These are phyloP conservation scores for Pythium sp. DNA, from an alignment of 352 stramenopile genomes.

Conservation along the genomic window DNA sequence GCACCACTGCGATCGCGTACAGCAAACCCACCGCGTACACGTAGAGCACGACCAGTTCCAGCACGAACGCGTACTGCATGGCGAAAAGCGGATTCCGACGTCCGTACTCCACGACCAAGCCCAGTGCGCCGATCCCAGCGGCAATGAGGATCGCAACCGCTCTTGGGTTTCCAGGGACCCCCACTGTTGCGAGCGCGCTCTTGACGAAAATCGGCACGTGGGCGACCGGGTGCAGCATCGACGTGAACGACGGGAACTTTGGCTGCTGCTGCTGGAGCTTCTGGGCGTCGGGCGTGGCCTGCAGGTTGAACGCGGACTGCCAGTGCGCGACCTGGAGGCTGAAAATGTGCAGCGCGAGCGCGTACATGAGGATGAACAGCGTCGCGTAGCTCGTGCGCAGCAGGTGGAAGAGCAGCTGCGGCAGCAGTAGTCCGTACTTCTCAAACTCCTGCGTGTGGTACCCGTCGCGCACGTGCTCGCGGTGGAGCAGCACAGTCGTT, in stretches of 20 bases:
- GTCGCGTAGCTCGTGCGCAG: slow-evolving; percentile 44
- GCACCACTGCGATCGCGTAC: slow-evolving; percentile 36
- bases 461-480: slow-evolving; percentile 42
- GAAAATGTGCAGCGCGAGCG: slow-evolving; percentile 62
- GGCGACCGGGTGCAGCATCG: slow-evolving; percentile 47
- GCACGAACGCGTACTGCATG: slow-evolving; percentile 16
- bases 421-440: slow-evolving; percentile 41
- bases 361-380: slow-evolving; percentile 63
- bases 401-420: slow-evolving; percentile 45
- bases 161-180: background rate
- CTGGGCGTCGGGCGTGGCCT: slow-evolving; percentile 18
- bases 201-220: slow-evolving; percentile 39
- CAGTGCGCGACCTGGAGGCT: slow-evolving; percentile 59
- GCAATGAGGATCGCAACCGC: slow-evolving; percentile 2
- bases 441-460: slow-evolving; percentile 52
- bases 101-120: slow-evolving; percentile 10
- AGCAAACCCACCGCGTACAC: slow-evolving; percentile 52
- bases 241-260: slow-evolving; percentile 54
- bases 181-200: background rate
- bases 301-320: slow-evolving; percentile 62
- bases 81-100: slow-evolving; percentile 14
- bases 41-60: slow-evolving; percentile 48
- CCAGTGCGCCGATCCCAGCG: background rate
- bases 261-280: slow-evolving; percentile 18
- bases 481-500: slow-evolving; percentile 35